These are phyloP conservation scores for Middelhovenomyces tepae DNA, from an alignment of 805 yeast species.

Conservation along the genomic window DNA sequence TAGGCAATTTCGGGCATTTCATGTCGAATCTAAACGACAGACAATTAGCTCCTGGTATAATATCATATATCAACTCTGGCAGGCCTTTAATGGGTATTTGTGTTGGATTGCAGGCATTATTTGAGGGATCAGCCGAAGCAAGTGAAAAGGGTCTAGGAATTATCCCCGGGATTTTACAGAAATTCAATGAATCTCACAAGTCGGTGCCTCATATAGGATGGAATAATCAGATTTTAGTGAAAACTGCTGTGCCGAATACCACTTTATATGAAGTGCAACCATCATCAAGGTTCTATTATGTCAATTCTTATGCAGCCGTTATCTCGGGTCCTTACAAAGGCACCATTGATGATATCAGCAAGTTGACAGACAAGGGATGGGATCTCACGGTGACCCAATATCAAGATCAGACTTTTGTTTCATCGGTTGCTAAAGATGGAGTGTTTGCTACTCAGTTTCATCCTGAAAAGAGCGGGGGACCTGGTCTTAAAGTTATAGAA, in stretches of 20 bases:
- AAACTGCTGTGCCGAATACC: conserved; percentile 21
- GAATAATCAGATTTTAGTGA: no score
- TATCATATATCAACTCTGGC: conserved; percentile 62
- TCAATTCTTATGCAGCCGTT: conserved; percentile 85
- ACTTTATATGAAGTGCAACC: conserved; percentile 57
- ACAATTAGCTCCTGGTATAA: conserved; percentile 58
- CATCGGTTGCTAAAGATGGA: conserved; percentile 70
- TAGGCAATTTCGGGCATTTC: conserved; percentile 94
- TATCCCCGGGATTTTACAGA: conserved; percentile 43
- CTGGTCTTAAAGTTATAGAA: conserved; percentile 71
- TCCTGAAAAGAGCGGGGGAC: conserved; percentile 95
- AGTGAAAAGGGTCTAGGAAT: conserved; percentile 54
- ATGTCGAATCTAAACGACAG: conserved; percentile 57
- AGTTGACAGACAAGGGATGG: conserved; percentile 45
- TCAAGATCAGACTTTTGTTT: conserved; percentile 71
- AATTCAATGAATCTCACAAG: conserved; percentile 55
- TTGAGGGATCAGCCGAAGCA: conserved; percentile 66
- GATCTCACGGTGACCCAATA: conserved; percentile 62
- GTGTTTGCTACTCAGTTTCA: conserved; percentile 96
- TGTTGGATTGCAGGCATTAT: conserved; percentile 88
- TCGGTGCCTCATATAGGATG: conserved; percentile 97
- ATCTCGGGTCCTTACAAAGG: conserved; percentile 25
- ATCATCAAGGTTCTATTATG: conserved; percentile 75
- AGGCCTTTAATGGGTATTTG: conserved; percentile 93
- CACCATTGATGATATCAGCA: conserved; percentile 19